Evolutionary conservation across 352 stramenopile genomes (phyloP), one percentile per base, ranked within the genome.

Genomic region (Phytophthora agathidicida): DNA sequence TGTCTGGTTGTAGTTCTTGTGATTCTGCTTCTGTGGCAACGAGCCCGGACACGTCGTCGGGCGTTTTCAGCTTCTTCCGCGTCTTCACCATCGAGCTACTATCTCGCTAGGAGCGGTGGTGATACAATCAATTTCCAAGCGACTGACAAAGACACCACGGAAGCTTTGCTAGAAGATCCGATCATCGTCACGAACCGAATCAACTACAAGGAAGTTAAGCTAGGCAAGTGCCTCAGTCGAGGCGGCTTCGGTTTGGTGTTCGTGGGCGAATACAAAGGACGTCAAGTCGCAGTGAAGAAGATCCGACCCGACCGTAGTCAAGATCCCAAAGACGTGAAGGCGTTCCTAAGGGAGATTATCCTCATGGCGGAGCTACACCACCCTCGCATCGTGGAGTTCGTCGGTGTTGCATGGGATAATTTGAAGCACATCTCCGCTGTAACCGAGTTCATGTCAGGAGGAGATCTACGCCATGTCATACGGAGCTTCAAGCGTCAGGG

Each of bases 241-340:
- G 75, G 73, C 13, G 75, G 73, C 24, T 86, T 80, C 26, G 75
- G 75, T 7, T 54, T 81, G 22, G 75, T 86, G 19, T 80, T 73
- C 7, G 46, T 70, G 1, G 75, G 68, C 16, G 65, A 65, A 20
- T 80, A 71, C 30, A 63, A 65, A 17, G 54, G 60, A 3, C 52
- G 60, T 16, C 28, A 60, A 14, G 71, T 86, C 14, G 75, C 73
- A 0, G 68, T 86, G 32, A 86, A 86, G 42, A 70, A 75, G 13
- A 67, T 86, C 27, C 61, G 71, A 8, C 67, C 67, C 5, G 64
- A 73, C 2, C 59, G 56, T 6, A 68, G 58, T 36, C 60, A 70
- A 19, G 47, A 74, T 22, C 50, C 70, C 4, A 54, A 44, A 14
- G 64, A 75, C 22, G 68, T 83, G 41, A 59, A 75, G 32, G 37